Evolutionary conservation across 139 green algal genomes (phyloP).

Genomic region (Chlorella sp.): DNA sequence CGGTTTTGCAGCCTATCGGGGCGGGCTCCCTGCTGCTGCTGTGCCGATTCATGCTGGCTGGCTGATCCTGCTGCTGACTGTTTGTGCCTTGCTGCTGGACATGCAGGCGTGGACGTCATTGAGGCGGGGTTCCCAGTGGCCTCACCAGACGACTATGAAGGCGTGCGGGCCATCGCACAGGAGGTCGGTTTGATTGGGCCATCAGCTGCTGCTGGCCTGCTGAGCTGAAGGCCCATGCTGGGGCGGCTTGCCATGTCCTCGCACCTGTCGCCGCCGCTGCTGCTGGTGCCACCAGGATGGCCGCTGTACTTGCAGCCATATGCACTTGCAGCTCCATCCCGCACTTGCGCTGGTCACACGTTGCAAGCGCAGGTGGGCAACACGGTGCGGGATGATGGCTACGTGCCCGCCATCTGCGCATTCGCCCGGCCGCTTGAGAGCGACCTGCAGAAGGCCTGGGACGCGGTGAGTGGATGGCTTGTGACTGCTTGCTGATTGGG

Average conservation of each 20-base stretch:
- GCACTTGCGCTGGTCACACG: too few relatives aligned
- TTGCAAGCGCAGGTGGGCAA: constrained; percentile 69
- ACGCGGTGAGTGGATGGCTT: constrained; percentile 61
- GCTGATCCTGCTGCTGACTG: too few relatives aligned
- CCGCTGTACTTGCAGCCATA: too few relatives aligned
- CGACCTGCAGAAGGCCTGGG: constrained; percentile 15
- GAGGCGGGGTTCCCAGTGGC: constrained; percentile 97
- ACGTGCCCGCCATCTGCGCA: constrained; percentile 99
- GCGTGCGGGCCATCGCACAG: constrained; percentile 90
- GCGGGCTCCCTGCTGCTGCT: too few relatives aligned
- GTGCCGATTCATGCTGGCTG: too few relatives aligned
- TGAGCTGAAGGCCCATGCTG: too few relatives aligned
- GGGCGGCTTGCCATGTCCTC: too few relatives aligned
- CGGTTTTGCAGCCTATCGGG: too few relatives aligned
- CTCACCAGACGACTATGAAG: constrained; percentile 97
- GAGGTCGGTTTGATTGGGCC: background rate
- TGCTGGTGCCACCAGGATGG: background rate
- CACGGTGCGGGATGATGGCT: constrained; percentile 83
- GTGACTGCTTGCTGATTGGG: too few relatives aligned
- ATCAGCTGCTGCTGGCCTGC: background rate
- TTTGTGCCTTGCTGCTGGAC: too few relatives aligned
- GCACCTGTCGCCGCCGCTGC: too few relatives aligned
- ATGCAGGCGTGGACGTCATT: constrained; percentile 96
- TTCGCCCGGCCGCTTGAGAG: constrained; percentile 80
- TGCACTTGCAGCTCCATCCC: too few relatives aligned